Base-by-base conservation (phyloP, 305 asterid species). In the Fraxinus velutina region DNA sequence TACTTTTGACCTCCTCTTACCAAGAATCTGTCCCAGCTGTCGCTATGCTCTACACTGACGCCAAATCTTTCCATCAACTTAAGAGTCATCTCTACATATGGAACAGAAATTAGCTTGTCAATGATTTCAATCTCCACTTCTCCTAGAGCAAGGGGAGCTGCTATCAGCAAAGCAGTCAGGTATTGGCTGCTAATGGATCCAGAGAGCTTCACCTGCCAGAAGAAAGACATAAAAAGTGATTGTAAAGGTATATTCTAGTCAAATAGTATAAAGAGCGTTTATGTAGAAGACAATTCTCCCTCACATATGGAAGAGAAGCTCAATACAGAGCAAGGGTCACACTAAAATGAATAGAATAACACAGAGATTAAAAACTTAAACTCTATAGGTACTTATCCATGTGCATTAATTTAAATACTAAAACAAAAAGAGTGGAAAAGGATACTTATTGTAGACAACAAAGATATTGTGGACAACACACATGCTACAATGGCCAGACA, bases 31-130 rank as follows among this genome's bases (percentile, higher is more conserved):
- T 94, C 97, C 98, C 98, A 93, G 89, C 87, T 90, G 83, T 85
- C 92, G 83, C 86, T 93, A 84, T 94, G 98, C 85, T 91, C 97
- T 42, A 96, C 98, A 55, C 76, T 84, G 85, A 96, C 98, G 39
- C 99, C 98, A 87, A 93, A 96, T 10, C 97, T 92, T 81, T 94
- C 98, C 98, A 96, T 96, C 92, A 94, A 91, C 85, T 94, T 94
- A 78, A 96, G 91, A 22, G 99, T 96, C 99, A 96, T 94, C 82
- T 96, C 99, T 80, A 96, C 98, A 76, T 94, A 96, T 36, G 99
- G 98, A 71, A 96, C 96, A 10, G 98, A 96, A 79, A 96, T 96
- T 73, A 94, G 87, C 83, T 94, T 96, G 90, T 96, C 98, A 3
- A 93, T 81, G 73, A 96, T 94, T 87, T 93, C 99, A 82, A 96